Conservation (phyloP, 257 asterid genomes). For the Dorcoceras hygrometricum region DNA sequence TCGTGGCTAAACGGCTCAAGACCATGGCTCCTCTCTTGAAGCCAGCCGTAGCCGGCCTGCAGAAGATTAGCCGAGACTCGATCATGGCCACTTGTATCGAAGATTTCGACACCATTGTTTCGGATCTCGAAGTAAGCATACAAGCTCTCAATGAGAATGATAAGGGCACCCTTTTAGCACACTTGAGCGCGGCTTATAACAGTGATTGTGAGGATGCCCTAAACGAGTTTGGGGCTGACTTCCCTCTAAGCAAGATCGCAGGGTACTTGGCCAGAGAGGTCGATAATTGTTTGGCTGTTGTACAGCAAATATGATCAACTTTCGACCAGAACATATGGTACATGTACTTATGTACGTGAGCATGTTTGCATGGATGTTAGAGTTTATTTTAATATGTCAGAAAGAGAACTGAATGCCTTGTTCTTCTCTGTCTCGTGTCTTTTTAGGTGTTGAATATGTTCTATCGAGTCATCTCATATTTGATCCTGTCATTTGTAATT, state of each 20-base stretch:
- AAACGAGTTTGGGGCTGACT: conserved; percentile 26
- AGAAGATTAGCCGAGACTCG: conserved; percentile 2
- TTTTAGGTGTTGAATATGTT: background rate
- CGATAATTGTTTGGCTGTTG: conserved; percentile 43
- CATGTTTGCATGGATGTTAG: background rate
- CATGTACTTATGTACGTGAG: background rate
- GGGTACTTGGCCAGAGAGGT: conserved; percentile 23
- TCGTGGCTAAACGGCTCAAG: conserved; percentile 23
- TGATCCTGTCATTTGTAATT: background rate
- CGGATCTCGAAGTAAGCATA: conserved; percentile 28
- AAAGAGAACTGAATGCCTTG: background rate
- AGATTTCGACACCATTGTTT: conserved; percentile 23
- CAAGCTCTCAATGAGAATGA: conserved; percentile 27
- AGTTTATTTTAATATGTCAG: background rate
- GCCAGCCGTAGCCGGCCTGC: conserved; percentile 19
- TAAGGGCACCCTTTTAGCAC: conserved; percentile 23
- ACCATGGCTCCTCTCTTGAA: conserved; percentile 15
- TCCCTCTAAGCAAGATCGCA: conserved; percentile 18
- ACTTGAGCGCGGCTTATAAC: conserved; percentile 34
- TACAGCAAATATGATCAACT: conserved; percentile 22
- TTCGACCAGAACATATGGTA: background rate
- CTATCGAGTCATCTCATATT: background rate
- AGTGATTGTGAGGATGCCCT: conserved; percentile 37
- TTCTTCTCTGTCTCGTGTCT: background rate
- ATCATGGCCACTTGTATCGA: conserved; percentile 26